Conservation (phyloP, 306 rosid genomes). For the Spatholobus suberectus region DNA sequence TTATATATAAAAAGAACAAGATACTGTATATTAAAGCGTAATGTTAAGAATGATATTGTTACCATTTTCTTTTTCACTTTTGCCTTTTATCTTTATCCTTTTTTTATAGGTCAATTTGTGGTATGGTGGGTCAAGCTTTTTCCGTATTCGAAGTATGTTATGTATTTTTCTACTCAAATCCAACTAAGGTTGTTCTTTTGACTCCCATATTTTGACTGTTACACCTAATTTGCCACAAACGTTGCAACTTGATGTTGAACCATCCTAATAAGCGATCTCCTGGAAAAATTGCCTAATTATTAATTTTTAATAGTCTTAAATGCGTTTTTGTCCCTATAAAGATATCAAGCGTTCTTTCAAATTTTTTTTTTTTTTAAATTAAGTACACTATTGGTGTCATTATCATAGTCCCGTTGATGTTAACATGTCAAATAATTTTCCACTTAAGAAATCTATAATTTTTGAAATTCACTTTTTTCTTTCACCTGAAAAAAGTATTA, state of each 20-base stretch:
- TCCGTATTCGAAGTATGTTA: neutral
- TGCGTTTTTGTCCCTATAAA: neutral
- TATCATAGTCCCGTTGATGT: neutral
- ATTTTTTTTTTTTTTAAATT: neutral
- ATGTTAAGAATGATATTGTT: neutral
- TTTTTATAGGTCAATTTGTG: constrained; percentile 2
- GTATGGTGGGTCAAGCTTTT: constrained; percentile 36
- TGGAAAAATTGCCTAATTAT: neutral
- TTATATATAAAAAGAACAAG: no score
- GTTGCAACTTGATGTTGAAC: neutral
- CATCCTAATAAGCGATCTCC: neutral
- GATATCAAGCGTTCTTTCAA: neutral
- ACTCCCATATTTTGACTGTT: constrained; percentile 24
- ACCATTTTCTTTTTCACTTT: constrained; percentile 13
- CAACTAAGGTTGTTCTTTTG: constrained; percentile 4
- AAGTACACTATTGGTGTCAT: neutral
- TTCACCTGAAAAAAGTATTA: no score
- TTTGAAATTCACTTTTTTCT: no score
- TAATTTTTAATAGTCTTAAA: neutral
- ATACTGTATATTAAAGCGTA: neutral
- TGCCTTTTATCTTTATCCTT: neutral
- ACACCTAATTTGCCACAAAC: constrained; percentile 1
- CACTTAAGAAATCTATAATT: no score
- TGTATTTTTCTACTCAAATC: constrained; percentile 21
- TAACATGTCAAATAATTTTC: neutral